phyloP scores from a whole-genome alignment of 176 grass and related monocot species.

The Otatea glauca region DNA sequence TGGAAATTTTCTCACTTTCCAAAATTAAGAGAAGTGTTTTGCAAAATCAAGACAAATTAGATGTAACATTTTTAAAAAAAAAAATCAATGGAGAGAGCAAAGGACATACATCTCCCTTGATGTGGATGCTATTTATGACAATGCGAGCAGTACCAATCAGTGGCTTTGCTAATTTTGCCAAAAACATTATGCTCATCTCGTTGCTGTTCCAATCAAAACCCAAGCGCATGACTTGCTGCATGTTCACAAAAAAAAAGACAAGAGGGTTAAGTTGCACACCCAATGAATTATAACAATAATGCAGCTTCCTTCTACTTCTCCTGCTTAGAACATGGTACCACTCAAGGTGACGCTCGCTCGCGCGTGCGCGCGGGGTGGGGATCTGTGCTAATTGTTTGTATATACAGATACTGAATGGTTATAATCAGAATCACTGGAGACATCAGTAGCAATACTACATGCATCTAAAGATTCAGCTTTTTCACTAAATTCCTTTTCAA shows the following conservation, averaged over 20 bases:
- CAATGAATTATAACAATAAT: not conserved
- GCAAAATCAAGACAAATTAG: not conserved
- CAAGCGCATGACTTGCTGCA: slow-evolving; percentile 87
- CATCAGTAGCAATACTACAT: not conserved
- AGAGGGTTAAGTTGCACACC: not conserved
- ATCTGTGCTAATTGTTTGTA: not conserved
- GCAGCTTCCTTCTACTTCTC: not conserved
- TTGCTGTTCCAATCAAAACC: slow-evolving; percentile 92
- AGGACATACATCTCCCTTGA: slow-evolving; percentile 90
- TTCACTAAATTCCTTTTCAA: slow-evolving; percentile 2
- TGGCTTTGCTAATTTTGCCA: slow-evolving; percentile 80
- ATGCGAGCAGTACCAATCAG: slow-evolving; percentile 76
- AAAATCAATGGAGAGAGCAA: slow-evolving; percentile 42
- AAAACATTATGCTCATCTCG: slow-evolving; percentile 93
- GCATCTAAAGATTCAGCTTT: slow-evolving; percentile 8
- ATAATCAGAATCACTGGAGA: not conserved
- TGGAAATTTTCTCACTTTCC: not conserved
- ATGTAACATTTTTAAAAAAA: slow-evolving; percentile 16
- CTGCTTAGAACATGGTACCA: slow-evolving; percentile 6
- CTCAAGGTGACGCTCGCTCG: not conserved
- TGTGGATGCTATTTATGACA: slow-evolving; percentile 90
- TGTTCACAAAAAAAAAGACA: not conserved
- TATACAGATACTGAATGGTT: not conserved
- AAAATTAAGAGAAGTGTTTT: slow-evolving; percentile 15
- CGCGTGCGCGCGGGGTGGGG: not conserved